These are phyloP conservation scores for Chloropicon primus DNA, from an alignment of 139 green algal species.

Conservation along the genomic window DNA sequence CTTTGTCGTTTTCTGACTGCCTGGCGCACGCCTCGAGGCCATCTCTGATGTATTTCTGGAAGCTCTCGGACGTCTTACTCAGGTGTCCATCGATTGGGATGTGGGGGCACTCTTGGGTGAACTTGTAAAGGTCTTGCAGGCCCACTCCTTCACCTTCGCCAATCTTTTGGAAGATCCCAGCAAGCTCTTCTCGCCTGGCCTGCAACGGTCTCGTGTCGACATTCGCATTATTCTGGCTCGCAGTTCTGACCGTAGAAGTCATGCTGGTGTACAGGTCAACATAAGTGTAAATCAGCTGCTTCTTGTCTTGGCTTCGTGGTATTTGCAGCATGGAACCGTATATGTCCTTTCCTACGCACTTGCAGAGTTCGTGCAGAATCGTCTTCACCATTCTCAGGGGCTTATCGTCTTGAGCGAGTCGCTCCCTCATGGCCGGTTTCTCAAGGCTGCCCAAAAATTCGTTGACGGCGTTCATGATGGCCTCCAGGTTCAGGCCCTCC, in stretches of 20 bases:
- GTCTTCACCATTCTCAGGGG: constrained; percentile 94
- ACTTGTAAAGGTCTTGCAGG: constrained; percentile 46
- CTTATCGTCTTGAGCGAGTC: constrained; percentile 65
- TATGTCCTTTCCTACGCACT: constrained; percentile 43
- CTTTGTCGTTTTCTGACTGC: background rate
- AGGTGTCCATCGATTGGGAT: constrained; percentile 31
- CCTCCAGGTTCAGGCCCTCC: constrained; percentile 61
- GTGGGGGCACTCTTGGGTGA: constrained; percentile 29
- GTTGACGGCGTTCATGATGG: constrained; percentile 46
- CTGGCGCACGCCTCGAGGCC: constrained; percentile 18
- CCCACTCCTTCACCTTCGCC: constrained; percentile 39
- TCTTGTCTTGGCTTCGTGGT: constrained; percentile 2
- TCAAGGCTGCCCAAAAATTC: background rate
- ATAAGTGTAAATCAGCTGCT: constrained; percentile 78
- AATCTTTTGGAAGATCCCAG: constrained; percentile 59
- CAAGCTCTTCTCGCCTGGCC: constrained; percentile 24
- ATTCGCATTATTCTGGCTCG: background rate
- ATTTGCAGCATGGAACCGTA: constrained; percentile 32
- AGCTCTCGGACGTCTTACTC: constrained; percentile 21
- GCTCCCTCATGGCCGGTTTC: background rate
- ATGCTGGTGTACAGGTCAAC: constrained; percentile 67
- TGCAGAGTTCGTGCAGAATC: constrained; percentile 83
- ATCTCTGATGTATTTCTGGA: constrained; percentile 35
- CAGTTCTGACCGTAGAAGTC: background rate
- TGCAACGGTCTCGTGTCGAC: background rate